These are phyloP conservation scores for Sporothrix phasma DNA, from an alignment of 2,329 filamentous ascomycete species.

Conservation along the genomic window DNA sequence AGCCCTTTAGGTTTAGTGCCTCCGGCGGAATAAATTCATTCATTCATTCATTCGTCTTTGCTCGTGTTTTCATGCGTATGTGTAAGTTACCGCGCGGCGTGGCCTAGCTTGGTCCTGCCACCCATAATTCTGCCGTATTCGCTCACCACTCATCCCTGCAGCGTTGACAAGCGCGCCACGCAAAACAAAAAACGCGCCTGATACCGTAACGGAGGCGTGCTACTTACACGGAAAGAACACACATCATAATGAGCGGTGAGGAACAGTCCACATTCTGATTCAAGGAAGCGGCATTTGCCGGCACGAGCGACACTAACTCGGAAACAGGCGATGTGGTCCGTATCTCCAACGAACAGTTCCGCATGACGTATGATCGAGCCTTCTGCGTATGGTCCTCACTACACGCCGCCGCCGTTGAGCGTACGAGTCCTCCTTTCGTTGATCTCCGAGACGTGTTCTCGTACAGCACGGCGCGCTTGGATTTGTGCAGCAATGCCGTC, in stretches of 20 bases:
- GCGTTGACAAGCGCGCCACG: background rate
- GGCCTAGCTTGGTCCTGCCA: too few relatives aligned
- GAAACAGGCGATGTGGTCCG: conserved; percentile 2
- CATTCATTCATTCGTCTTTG: too few relatives aligned
- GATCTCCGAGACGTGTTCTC: conserved; percentile 7
- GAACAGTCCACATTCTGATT: background rate
- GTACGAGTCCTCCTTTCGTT: conserved; percentile 17
- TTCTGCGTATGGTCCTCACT: conserved; percentile 4
- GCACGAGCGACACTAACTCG: background rate
- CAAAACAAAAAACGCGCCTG: background rate
- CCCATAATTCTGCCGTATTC: background rate
- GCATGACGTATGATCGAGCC: background rate
- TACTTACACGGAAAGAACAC: background rate
- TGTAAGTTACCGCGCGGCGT: too few relatives aligned
- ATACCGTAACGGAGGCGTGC: background rate
- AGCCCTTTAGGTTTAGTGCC: too few relatives aligned
- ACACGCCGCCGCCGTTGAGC: conserved; percentile 4
- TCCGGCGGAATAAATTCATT: too few relatives aligned
- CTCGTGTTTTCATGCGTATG: too few relatives aligned
- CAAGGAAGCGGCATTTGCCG: background rate
- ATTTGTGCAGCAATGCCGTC: conserved; percentile 19
- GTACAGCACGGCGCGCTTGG: background rate
- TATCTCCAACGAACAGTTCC: conserved; percentile 1
- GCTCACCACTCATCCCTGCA: background rate
- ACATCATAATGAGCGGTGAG: background rate